Evolutionary conservation across 306 rosid genomes (phyloP), one percentile per base, ranked within the genome.

Genomic region (Gillenia trifoliata): DNA sequence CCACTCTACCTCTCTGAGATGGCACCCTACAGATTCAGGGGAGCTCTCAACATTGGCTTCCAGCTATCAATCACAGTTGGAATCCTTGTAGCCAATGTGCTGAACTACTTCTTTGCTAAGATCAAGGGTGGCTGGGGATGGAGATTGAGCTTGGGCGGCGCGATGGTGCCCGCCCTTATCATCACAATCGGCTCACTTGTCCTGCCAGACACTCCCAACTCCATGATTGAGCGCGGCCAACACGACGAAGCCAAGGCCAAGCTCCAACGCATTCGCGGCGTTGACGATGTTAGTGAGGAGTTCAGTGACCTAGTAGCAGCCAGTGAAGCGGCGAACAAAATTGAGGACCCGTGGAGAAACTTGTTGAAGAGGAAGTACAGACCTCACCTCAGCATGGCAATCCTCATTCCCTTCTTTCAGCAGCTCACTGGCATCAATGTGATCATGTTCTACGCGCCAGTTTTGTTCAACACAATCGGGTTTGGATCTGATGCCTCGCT

Each of bases 41-140:
- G 98, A 68, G 89, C 97, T 8, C 43, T 92, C 30, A 94, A 94
- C 79, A 90, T 94, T 65, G 94, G 92, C 0, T 94, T 94, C 41
- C 98, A 94, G 70, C 34, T 94, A 8, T 94, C 97, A 0, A 92
- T 94, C 80, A 91, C 97, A 0, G 33, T 91, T 10, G 98, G 98
- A 0, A 94, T 94, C n/a, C 93, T 94, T 0, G 73, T 90, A 11
- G 96, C 98, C 29, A 91, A 90, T 69, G 83, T 94, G 8, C 43
- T 92, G 36, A 94, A 94, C 81, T 94, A 89, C 83, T 92, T 91
- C 83, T 94, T 92, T 54, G 95, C 95, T 2, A 94, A 88, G 67
- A 94, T 94, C 60, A 26, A 85, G n/a, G 97, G 97, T 2, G 98
- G 98, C 0, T 94, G 98, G 98, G 98, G 98, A 74, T 94, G 98